Conservation (phyloP, 371 early-diverging fungal genomes). For the Rhizopus arrhizus region DNA sequence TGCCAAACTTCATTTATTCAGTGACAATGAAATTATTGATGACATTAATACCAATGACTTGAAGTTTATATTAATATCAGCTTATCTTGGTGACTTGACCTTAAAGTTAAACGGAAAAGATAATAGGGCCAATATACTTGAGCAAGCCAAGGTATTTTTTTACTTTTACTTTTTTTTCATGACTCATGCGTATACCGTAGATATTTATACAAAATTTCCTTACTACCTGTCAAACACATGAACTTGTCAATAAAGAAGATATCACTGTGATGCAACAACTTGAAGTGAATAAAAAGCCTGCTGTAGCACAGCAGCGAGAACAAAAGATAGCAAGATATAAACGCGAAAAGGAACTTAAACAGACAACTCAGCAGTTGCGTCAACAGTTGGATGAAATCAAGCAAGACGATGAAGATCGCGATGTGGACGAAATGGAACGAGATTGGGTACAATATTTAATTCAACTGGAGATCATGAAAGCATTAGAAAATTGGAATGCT, state of each 20-base stretch:
- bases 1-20: conserved; percentile 72
- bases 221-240: conserved; percentile 63
- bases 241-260: conserved; percentile 57
- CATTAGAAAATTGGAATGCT: conserved; percentile 63
- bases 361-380: conserved; percentile 56
- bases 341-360: conserved; percentile 67
- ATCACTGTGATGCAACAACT: conserved; percentile 30
- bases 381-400: conserved; percentile 21
- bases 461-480: conserved; percentile 61
- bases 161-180: not conserved
- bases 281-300: conserved; percentile 20
- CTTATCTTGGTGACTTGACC: conserved; percentile 75
- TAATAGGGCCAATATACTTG: conserved; percentile 52
- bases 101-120: conserved; percentile 50
- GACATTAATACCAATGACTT: conserved; percentile 86
- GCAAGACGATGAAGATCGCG: conserved; percentile 50
- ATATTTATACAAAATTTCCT: conserved; percentile 55
- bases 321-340: conserved; percentile 81
- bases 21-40: conserved; percentile 84
- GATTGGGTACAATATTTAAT: conserved; percentile 65
- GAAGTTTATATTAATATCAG: conserved; percentile 72
- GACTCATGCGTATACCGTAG: not conserved
- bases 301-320: conserved; percentile 54
- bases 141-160: conserved; percentile 53
- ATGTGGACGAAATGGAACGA: conserved; percentile 67